A percentile compares a stretch with the other conserved stretches of the same genome.
Evolutionary conservation across 495 filamentous ascomycete genomes (phyloP).

Genomic region (Aspergillus bridgeri): DNA sequence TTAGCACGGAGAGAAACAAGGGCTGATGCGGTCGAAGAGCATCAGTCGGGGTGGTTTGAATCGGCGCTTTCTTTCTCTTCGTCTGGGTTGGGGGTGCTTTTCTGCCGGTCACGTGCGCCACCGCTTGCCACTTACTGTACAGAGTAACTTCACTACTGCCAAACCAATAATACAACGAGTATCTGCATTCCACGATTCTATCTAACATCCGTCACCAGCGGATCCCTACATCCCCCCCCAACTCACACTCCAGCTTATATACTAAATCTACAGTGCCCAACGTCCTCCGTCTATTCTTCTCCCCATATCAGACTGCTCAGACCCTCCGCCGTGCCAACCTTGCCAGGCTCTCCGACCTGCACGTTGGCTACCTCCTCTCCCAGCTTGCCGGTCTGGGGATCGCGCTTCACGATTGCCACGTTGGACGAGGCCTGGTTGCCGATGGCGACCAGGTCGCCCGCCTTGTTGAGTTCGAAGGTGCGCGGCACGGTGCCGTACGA

Average conservation of each 20-base stretch:
- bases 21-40: not conserved
- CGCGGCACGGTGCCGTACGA: conserved; percentile 60
- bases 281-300: conserved; percentile 33
- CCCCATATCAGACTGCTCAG: conserved; percentile 61
- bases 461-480: conserved; percentile 62
- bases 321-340: conserved; percentile 38
- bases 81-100: not conserved
- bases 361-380: conserved; percentile 46
- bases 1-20: not conserved
- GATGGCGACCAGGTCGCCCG: conserved; percentile 57
- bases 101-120: not conserved
- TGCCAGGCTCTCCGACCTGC: conserved; percentile 31
- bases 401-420: conserved; percentile 58
- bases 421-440: conserved; percentile 58
- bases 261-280: not conserved
- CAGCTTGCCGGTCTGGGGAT: conserved; percentile 53
- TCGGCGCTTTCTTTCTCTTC: not conserved
- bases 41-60: not conserved
- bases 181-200: not conserved
- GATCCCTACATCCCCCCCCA: not conserved
- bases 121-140: no score
- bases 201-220: not conserved
- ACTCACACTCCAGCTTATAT: not conserved
- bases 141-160: no score
- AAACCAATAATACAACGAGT: no score